Conservation (phyloP, 1,284 basidiomycete genomes). For the Irpex sp. region DNA sequence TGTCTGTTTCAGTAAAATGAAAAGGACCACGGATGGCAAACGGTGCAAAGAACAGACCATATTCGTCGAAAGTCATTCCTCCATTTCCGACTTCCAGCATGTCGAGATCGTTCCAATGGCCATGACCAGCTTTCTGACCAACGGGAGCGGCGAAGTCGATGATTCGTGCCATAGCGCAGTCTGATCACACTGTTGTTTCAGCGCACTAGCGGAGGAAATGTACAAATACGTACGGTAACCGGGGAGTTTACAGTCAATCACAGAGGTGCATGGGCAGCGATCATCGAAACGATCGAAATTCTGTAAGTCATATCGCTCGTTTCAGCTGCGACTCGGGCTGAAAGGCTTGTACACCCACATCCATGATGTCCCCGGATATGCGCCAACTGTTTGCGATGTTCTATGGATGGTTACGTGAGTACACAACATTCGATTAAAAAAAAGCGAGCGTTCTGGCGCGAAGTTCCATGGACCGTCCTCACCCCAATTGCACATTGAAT, state of each 20-base stretch:
- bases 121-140: conserved; percentile 35
- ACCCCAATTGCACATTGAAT: conserved; percentile 48
- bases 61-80: conserved; percentile 40
- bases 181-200: conserved; percentile 14
- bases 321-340: background rate
- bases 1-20: background rate
- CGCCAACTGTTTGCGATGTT: conserved; percentile 45
- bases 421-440: background rate
- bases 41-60: conserved; percentile 21
- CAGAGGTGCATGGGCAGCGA: conserved; percentile 37
- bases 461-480: conserved; percentile 46
- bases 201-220: background rate
- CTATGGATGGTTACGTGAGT: conserved; percentile 15
- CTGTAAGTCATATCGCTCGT: conserved; percentile 23
- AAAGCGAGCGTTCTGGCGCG: conserved; percentile 25
- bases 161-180: conserved; percentile 35
- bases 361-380: conserved; percentile 41
- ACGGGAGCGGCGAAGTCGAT: conserved; percentile 38
- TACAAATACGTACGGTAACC: conserved; percentile 27
- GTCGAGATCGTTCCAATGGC: conserved; percentile 41
- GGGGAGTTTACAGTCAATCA: conserved; percentile 38
- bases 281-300: conserved; percentile 38
- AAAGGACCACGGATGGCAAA: background rate
- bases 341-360: conserved; percentile 22
- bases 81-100: conserved; percentile 42